A percentile compares a stretch with the other conserved stretches of the same genome.
phyloP scores from a whole-genome alignment of 2,329 filamentous ascomycete species.

The Chaetomiaceae sp. region DNA sequence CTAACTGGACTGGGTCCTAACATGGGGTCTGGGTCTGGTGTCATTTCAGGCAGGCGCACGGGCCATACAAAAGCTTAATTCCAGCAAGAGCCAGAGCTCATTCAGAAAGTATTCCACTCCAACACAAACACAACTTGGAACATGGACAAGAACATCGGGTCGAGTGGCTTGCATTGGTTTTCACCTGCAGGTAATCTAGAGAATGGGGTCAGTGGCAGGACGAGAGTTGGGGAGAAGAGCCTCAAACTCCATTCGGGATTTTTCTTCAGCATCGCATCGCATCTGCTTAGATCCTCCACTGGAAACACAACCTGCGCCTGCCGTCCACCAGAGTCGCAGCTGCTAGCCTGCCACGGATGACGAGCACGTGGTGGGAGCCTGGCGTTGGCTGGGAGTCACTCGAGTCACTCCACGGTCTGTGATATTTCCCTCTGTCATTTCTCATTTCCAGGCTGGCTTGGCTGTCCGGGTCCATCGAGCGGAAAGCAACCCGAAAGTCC shows the following conservation, averaged over 20 bases:
- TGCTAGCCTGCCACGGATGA: background rate
- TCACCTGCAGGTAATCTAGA: constrained; percentile 5
- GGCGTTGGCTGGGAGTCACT: too few relatives aligned
- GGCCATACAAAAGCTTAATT: constrained; percentile 17
- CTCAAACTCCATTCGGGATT: too few relatives aligned
- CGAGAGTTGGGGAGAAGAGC: background rate
- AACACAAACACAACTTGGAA: background rate
- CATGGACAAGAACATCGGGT: background rate
- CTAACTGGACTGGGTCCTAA: background rate
- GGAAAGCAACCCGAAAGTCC: background rate
- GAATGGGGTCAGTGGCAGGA: background rate
- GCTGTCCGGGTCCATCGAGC: background rate
- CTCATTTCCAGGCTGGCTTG: too few relatives aligned
- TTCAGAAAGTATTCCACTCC: too few relatives aligned
- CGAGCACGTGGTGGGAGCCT: background rate
- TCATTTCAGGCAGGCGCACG: constrained; percentile 8
- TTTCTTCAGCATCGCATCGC: too few relatives aligned
- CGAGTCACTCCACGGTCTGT: too few relatives aligned
- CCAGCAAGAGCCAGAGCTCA: background rate
- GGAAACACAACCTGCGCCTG: background rate
- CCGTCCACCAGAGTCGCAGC: background rate
- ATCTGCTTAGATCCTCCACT: too few relatives aligned
- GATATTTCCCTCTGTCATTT: background rate
- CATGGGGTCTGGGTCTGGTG: background rate
- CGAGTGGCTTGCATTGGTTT: too few relatives aligned